Evolutionary conservation across 192 early-diverging fungal species (phyloP), one percentile per base, ranked within the genome.

Genomic region (Phlyctochytrium arcticum): DNA sequence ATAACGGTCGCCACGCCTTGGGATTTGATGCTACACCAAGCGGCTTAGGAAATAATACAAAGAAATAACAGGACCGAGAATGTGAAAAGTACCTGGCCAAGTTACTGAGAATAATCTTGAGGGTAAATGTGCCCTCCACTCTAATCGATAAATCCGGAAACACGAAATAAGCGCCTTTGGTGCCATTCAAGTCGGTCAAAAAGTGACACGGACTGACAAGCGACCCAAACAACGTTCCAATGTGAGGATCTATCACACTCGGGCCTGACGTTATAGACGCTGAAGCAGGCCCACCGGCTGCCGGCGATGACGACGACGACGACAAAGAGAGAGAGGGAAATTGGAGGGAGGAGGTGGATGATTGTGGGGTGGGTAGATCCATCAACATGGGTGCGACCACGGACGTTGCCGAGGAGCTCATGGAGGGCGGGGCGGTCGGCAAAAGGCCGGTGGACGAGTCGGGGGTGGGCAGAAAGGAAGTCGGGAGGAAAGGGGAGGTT

Each of bases 151-250:
- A 39, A 23, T 73, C 70, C 6, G 69, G 61, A 60, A 75, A 75
- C 7, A 75, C 70, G 51, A 75, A 75, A 36, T 60, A 75, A 9
- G 62, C 59, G 6, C 70, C 74, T 66, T 70, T 66, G 26, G 24
- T 56, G 6, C 68, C 68, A 30, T 42, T 42, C 5, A 70, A 47
- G 37, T 70, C 68, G 31, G 53, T 36, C 17, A 70, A 62, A 35
- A 48, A 57, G 47, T 65, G 42, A 15, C 54, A 70, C 24, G 49
- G 36, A 44, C 39, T 44, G 15, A 44, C 39, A 44, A 44, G 39
- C 15, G 39, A 44, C 15, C 39, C 39, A 44, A 44, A 44, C 12
- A 44, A 19, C 39, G 39, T 44, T 44, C 39, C 39, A 44, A 44
- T 19, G 39, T 44, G 21, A 2, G 39, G 39, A n/a, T 44, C 21